Evolutionary conservation across 2,329 filamentous ascomycete species (phyloP), one percentile per base, ranked within the genome.

Genomic region (Trichophyton schoenleinii): DNA sequence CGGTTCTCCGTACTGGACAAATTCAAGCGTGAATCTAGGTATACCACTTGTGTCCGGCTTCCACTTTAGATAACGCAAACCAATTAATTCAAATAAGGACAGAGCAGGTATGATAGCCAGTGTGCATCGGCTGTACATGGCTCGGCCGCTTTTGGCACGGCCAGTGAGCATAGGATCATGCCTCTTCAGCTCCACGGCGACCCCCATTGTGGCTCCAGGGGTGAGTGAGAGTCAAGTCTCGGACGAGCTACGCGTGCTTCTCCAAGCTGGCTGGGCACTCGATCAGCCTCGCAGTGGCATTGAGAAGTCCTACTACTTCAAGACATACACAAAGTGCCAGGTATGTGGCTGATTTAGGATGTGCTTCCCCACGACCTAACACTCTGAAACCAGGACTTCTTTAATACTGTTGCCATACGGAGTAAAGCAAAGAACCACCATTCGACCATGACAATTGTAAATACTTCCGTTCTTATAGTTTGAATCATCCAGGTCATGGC

Each of bases 401-500:
- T 58, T 13, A 41, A 61, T 13, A 53, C 52, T 38, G 41, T 61
- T 41, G 60, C 31, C 11, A 58, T 58, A 25, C 36, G 52, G 20
- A 61, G 60, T 64, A 68, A 72, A 18, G 65, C 65, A 8, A 71
- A 72, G 64, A 74, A 72, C 57, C 73, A 75, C 62, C 73, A 75
- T 66, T 66, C 73, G 22, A 73, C 69, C 1, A 73, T 75, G 67
- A 74, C 70, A 2, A 61, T 74, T 61, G 73, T 75, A 68, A 3
- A 28, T 6, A 41, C 38, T 58, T 7, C 20, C 1, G 15, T 28
- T 22, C 13, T 36, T 8, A 31, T 8, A 49, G 15, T 8, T 9
- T n/a, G 49, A 18, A 36, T 28, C 34, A 15, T 13, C 44, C 52
- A 46, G n/a, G 41, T 5, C 15, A 38, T 44, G 41, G 7, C 15